Evolutionary conservation across 169 alveolate species (phyloP).

Genomic region (Eimeria brunetti): DNA sequence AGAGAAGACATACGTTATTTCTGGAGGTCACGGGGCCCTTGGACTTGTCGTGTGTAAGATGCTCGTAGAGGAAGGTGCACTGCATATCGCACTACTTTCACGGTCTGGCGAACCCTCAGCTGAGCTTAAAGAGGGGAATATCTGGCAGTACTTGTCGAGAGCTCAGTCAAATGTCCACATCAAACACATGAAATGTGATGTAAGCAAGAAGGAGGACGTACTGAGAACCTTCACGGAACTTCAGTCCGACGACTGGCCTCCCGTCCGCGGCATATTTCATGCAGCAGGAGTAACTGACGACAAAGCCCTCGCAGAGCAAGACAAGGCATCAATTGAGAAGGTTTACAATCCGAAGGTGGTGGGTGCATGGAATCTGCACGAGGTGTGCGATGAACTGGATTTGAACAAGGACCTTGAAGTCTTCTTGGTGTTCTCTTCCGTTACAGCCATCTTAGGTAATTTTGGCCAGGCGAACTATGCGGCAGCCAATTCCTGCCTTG

Average conservation of each 20-base stretch:
- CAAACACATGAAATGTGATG: constrained; percentile 60
- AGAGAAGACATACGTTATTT: constrained; percentile 64
- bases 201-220: constrained; percentile 64
- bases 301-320: constrained; percentile 80
- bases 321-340: constrained; percentile 77
- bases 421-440: constrained; percentile 84
- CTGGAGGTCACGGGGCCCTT: constrained; percentile 84
- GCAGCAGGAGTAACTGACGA: constrained; percentile 87
- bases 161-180: background rate
- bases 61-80: constrained; percentile 86
- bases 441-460: constrained; percentile 85
- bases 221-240: constrained; percentile 3
- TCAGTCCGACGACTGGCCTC: constrained; percentile 44
- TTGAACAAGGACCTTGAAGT: constrained; percentile 71
- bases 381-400: constrained; percentile 64
- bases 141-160: constrained; percentile 66
- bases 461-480: constrained; percentile 87
- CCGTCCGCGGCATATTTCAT: constrained; percentile 78
- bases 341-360: constrained; percentile 86
- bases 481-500: constrained; percentile 86
- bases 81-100: constrained; percentile 79
- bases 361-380: constrained; percentile 88
- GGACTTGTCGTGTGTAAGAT: constrained; percentile 82
- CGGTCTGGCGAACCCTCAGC: constrained; percentile 74
- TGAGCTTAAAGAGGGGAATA: constrained; percentile 9